Conservation (phyloP, 257 asterid species). For the Catharanthus roseus region DNA sequence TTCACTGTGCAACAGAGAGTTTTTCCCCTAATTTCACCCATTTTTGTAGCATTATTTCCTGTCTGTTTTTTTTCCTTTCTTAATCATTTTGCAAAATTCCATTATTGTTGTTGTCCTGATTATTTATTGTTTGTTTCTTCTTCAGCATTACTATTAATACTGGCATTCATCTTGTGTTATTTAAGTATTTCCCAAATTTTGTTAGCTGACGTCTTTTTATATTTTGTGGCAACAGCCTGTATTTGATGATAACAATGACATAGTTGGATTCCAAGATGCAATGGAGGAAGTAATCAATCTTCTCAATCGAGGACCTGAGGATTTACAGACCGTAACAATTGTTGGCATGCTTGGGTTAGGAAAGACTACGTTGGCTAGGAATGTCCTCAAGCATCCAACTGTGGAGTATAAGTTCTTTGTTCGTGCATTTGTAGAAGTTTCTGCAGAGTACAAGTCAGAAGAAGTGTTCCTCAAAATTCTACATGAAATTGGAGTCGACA, state of each 20-base stretch:
- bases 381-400: constrained; percentile 37
- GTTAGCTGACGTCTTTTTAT: too few species aligned
- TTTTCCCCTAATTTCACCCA: too few species aligned
- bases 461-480: constrained; percentile 47
- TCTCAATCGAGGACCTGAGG: constrained; percentile 5
- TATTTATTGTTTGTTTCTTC: too few species aligned
- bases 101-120: too few species aligned
- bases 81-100: not conserved
- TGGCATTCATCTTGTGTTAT: not conserved
- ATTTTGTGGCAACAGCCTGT: constrained; percentile 24
- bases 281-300: constrained; percentile 15
- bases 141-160: too few species aligned
- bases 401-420: constrained; percentile 39
- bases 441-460: constrained; percentile 42
- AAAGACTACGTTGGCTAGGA: constrained; percentile 56
- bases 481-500: constrained; percentile 19
- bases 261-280: constrained; percentile 25
- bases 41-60: too few species aligned
- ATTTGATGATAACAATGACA: constrained; percentile 18
- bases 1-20: too few species aligned
- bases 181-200: not conserved
- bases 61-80: too few species aligned
- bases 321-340: constrained; percentile 14
- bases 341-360: constrained; percentile 38
- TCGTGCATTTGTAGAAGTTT: constrained; percentile 48